Conservation (phyloP, 306 rosid species). For the Pterocarpus macrocarpus region DNA sequence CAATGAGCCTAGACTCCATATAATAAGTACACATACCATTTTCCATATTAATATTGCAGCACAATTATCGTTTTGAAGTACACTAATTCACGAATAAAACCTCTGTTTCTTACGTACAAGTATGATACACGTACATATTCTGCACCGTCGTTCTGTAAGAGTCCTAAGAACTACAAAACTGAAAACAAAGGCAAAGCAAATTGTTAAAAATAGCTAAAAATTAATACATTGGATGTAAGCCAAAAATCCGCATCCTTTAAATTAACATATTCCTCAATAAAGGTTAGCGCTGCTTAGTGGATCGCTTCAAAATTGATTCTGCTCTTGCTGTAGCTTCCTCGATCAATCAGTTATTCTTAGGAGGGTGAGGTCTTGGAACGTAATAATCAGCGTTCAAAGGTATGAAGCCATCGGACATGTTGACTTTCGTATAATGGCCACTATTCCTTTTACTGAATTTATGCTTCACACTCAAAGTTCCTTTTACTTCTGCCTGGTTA, state of each 20-base stretch:
- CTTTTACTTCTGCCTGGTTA: background rate
- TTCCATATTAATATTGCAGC: background rate
- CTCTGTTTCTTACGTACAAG: constrained; percentile 25
- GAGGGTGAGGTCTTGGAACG: constrained; percentile 75
- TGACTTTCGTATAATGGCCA: constrained; percentile 31
- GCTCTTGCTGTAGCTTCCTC: no score
- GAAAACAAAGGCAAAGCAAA: constrained; percentile 10
- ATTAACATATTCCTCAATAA: background rate
- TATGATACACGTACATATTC: constrained; percentile 18
- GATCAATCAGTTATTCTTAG: constrained; percentile 61
- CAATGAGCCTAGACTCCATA: no score
- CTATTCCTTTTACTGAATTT: constrained; percentile 15
- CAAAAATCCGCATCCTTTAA: constrained; percentile 29
- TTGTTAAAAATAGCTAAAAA: background rate
- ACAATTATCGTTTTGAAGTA: background rate
- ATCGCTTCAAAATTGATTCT: background rate
- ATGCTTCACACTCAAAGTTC: constrained; percentile 1
- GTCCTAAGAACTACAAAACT: constrained; percentile 28
- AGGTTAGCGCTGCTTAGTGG: background rate
- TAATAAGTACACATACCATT: no score
- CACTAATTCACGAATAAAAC: background rate
- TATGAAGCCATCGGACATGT: constrained; percentile 48
- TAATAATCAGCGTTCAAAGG: constrained; percentile 67
- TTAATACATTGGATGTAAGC: background rate
- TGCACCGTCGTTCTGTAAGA: background rate